Evolutionary conservation across 805 yeast species (phyloP).

Genomic region (Barnettozyma sucrosica): DNA sequence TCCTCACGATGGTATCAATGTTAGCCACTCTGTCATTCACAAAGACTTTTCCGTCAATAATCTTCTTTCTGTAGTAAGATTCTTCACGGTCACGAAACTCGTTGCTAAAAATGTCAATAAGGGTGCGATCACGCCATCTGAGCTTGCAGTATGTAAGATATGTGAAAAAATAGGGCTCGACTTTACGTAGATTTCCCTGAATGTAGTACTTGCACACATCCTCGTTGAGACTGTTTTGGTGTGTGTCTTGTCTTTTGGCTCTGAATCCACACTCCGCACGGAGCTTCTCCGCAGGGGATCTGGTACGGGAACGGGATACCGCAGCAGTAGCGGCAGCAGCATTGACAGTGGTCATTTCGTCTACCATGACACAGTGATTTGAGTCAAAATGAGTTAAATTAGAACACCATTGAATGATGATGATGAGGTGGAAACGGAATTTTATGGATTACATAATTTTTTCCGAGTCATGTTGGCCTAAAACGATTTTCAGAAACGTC

Average conservation of each 20-base stretch:
- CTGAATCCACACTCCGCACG: constrained; percentile 19
- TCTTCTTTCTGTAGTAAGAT: constrained; percentile 53
- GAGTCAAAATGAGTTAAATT: no score
- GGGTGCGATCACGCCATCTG: constrained; percentile 83
- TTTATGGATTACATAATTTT: no score
- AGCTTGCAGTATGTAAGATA: constrained; percentile 84
- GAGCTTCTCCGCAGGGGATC: constrained; percentile 14
- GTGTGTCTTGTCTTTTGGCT: constrained; percentile 19
- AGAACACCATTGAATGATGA: not conserved
- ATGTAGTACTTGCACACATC: constrained; percentile 50
- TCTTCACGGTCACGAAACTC: constrained; percentile 82
- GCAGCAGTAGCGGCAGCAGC: not conserved
- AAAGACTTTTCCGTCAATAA: constrained; percentile 61
- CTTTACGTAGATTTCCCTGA: constrained; percentile 60
- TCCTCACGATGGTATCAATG: constrained; percentile 58
- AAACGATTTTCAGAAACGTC: no score
- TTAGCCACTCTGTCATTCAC: constrained; percentile 63
- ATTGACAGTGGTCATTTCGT: constrained; percentile 2
- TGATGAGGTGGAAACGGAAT: not conserved
- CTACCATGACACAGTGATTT: not conserved
- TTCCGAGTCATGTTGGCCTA: no score
- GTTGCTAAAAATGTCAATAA: constrained; percentile 71
- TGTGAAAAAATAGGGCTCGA: constrained; percentile 82
- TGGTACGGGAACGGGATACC: constrained; percentile 10
- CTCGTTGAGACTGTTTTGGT: constrained; percentile 16